phyloP scores from a whole-genome alignment of 352 stramenopile species.

The Phytophthora idaei region DNA sequence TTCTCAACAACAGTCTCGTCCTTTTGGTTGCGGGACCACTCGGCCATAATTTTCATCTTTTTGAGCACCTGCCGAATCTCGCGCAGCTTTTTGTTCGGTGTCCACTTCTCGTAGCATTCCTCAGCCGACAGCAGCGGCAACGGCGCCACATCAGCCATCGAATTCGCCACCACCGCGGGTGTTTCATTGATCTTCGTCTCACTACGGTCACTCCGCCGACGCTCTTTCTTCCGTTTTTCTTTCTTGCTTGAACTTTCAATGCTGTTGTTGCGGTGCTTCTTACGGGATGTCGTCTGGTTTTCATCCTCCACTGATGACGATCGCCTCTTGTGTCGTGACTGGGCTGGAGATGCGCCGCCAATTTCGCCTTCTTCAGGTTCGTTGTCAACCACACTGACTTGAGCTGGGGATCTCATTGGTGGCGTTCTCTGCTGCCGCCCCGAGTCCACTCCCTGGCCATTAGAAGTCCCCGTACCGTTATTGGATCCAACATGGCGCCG shows the following conservation, averaged over 20 bases:
- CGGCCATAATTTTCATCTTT: conserved; percentile 87
- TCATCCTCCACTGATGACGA: conserved; percentile 44
- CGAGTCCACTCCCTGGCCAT: conserved; percentile 30
- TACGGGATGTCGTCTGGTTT: conserved; percentile 32
- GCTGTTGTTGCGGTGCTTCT: conserved; percentile 40
- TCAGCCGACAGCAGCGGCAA: conserved; percentile 50
- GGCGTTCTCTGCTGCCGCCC: conserved; percentile 46
- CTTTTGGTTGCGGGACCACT: conserved; percentile 83
- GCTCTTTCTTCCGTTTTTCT: conserved; percentile 41
- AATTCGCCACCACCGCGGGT: conserved; percentile 17
- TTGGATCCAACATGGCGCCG: conserved; percentile 18
- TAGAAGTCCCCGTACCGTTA: conserved; percentile 25
- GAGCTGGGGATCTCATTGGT: conserved; percentile 19
- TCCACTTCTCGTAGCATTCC: conserved; percentile 79
- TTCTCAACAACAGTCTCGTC: conserved; percentile 88
- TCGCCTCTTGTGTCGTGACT: conserved; percentile 42
- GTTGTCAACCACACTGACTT: conserved; percentile 29
- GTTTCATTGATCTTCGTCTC: conserved; percentile 20
- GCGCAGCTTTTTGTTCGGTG: conserved; percentile 73
- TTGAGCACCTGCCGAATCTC: conserved; percentile 84
- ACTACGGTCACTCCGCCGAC: conserved; percentile 11
- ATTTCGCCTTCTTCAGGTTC: conserved; percentile 68
- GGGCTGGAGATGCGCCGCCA: conserved; percentile 33
- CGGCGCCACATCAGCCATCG: conserved; percentile 12
- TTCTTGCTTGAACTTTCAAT: conserved; percentile 44